Conservation (phyloP, 805 yeast species). For the Metschnikowia picachoensis region DNA sequence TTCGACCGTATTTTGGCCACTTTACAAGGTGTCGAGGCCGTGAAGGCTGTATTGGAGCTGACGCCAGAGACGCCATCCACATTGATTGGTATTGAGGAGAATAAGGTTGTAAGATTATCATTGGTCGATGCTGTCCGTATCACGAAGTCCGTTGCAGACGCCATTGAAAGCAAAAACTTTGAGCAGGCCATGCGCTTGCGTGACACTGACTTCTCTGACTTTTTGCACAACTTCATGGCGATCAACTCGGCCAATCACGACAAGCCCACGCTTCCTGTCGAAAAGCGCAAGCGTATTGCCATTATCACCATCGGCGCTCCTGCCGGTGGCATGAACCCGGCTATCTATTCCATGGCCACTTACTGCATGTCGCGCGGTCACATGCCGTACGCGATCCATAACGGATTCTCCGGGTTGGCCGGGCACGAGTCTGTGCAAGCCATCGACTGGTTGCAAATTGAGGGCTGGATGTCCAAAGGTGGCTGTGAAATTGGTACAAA, state of each 20-base stretch:
- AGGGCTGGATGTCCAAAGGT: constrained; percentile 83
- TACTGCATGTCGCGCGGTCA: constrained; percentile 91
- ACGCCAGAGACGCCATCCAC: constrained; percentile 76
- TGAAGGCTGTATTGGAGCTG: constrained; percentile 64
- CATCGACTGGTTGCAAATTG: constrained; percentile 80
- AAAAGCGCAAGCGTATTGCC: constrained; percentile 68
- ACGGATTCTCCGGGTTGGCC: constrained; percentile 89
- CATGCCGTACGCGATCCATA: constrained; percentile 82
- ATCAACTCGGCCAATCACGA: constrained; percentile 39
- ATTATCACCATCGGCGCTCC: constrained; percentile 95
- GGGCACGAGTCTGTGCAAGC: constrained; percentile 81
- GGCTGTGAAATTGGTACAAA: constrained; percentile 98
- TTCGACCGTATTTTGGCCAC: constrained; percentile 71
- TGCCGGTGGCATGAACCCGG: constrained; percentile 93
- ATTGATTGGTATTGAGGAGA: constrained; percentile 69
- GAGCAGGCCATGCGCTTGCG: constrained; percentile 66
- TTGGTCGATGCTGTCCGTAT: constrained; percentile 68
- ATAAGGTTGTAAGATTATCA: constrained; percentile 63
- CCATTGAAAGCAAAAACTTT: constrained; percentile 63
- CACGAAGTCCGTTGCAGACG: constrained; percentile 69
- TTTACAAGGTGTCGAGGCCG: constrained; percentile 79
- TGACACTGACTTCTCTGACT: constrained; percentile 68
- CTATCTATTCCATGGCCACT: constrained; percentile 83
- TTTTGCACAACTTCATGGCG: constrained; percentile 57
- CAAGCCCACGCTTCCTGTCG: constrained; percentile 43